Percentiles rank a stretch among this genome's conserved stretches.
phyloP scores from a whole-genome alignment of 2,329 filamentous ascomycete species.

The Bretziella fagacearum region DNA sequence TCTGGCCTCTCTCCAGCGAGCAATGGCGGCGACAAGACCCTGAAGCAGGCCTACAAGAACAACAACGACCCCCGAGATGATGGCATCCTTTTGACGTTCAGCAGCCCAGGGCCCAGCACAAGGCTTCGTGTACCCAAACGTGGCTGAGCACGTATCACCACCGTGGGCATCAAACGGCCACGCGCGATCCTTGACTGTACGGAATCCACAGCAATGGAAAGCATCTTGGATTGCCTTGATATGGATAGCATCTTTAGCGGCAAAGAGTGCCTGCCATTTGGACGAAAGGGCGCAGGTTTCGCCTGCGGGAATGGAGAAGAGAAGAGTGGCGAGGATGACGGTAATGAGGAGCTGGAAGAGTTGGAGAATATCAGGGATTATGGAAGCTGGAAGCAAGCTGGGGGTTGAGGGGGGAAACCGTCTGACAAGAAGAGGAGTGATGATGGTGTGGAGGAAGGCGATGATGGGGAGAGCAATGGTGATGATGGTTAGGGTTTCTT shows the following conservation, averaged over 20 bases:
- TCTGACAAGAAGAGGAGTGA: neutral
- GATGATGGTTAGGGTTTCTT: conserved; percentile 6
- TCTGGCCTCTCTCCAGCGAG: neutral
- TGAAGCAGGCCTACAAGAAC: neutral
- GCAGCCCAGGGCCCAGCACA: conserved; percentile 1
- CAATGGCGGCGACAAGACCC: neutral
- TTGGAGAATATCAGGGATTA: neutral
- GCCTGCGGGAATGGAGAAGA: conserved; percentile 18
- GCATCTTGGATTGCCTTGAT: conserved; percentile 47
- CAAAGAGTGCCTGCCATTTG: conserved; percentile 17
- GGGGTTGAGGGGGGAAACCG: neutral
- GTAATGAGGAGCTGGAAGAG: conserved; percentile 3
- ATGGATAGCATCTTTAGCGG: conserved; percentile 29
- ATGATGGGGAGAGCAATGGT: conserved; percentile 5
- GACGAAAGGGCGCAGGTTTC: conserved; percentile 15
- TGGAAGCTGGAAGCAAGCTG: neutral
- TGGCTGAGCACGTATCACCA: conserved; percentile 26
- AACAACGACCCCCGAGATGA: neutral
- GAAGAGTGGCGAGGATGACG: conserved; percentile 27
- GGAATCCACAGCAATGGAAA: conserved; percentile 50
- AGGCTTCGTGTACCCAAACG: neutral
- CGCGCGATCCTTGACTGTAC: conserved; percentile 37
- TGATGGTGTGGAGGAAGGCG: conserved; percentile 4
- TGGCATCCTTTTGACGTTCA: neutral
- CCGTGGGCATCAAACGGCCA: conserved; percentile 38